Percentiles rank a stretch among this genome's conserved stretches.
phyloP scores from a whole-genome alignment of 2,329 filamentous ascomycete species.

The Hortaea werneckii region DNA sequence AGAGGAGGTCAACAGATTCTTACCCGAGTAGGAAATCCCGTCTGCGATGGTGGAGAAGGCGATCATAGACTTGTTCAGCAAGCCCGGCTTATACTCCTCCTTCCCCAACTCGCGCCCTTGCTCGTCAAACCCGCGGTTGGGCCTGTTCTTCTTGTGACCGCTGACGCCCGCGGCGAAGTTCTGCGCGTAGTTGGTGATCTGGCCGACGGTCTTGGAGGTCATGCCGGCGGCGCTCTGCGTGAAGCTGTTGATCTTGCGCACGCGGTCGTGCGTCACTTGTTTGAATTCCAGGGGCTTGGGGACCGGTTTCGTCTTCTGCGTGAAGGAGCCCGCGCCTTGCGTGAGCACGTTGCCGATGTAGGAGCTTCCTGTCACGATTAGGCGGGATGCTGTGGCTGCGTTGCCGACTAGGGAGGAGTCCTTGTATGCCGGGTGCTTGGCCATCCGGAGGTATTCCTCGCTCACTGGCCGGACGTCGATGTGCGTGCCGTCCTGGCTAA shows the following conservation, averaged over 20 bases:
- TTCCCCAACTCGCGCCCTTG: conserved; percentile 51
- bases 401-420: conserved; percentile 78
- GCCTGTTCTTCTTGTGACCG: conserved; percentile 46
- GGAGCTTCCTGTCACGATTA: conserved; percentile 81
- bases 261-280: conserved; percentile 70
- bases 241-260: conserved; percentile 82
- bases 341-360: conserved; percentile 70
- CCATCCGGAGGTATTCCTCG: conserved; percentile 62
- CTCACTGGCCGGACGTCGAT: conserved; percentile 59
- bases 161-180: conserved; percentile 72
- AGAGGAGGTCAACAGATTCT: conserved; percentile 62
- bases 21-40: conserved; percentile 79
- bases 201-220: conserved; percentile 76
- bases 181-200: conserved; percentile 74
- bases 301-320: conserved; percentile 66
- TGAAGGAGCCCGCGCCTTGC: conserved; percentile 68
- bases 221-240: conserved; percentile 69
- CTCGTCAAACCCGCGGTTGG: conserved; percentile 54
- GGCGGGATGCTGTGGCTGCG: conserved; percentile 75
- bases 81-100: conserved; percentile 68
- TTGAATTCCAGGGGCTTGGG: conserved; percentile 79
- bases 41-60: conserved; percentile 92
- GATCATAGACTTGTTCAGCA: conserved; percentile 93
- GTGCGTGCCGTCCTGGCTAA: conserved; percentile 58
- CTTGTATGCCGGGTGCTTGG: conserved; percentile 83